Base-by-base conservation (phyloP, 345 rosid species). In the Sisymbrium altissimum region DNA sequence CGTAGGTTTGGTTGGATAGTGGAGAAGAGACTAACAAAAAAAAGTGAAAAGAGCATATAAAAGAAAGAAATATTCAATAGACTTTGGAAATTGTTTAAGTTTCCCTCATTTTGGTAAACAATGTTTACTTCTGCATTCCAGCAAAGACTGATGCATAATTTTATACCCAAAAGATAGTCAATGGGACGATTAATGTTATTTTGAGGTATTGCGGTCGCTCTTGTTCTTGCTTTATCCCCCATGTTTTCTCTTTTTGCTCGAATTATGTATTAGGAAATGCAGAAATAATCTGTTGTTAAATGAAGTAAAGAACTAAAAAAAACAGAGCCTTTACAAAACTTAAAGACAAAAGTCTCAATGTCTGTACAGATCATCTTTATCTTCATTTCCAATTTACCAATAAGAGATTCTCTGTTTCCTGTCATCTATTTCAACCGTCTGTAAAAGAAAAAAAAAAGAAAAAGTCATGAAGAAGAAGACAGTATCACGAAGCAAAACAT, bases 1-100 rank as follows among this genome's bases (percentile, higher is more conserved):
- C 2, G 66, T 64, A 76, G 80, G 75, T 75, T 61, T 70, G 75
- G 66, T 69, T 58, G 75, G 75, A 76, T 76, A 76, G 75, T 69
- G 70, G 62, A 56, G 80, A 76, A 53, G 75, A 29, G 45, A 76
- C 75, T 76, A 76, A 76, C 80, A 76, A 69, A 68, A 60, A 62
- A 62, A 41, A 7, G 64, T 68, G 79, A 44, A 55, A 70, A 54
- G 58, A 63, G 65, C 58, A 62, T 69, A 61, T 25, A 76, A 25
- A 25, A 69, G 59, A 63, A 54, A 67, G 45, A 32, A 58, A 41
- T 17, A 60, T 61, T 43, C 2, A 54, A 48, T 43, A 6, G 43
- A 46, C 43, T 18, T 71, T 35, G 74, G 74, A 41, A 55, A 62
- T 3, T 74, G 44, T 59, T 67, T 74, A 9, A 58, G 12, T 60